Conservation (phyloP, 306 rosid genomes). For the Fagus sylvatica region DNA sequence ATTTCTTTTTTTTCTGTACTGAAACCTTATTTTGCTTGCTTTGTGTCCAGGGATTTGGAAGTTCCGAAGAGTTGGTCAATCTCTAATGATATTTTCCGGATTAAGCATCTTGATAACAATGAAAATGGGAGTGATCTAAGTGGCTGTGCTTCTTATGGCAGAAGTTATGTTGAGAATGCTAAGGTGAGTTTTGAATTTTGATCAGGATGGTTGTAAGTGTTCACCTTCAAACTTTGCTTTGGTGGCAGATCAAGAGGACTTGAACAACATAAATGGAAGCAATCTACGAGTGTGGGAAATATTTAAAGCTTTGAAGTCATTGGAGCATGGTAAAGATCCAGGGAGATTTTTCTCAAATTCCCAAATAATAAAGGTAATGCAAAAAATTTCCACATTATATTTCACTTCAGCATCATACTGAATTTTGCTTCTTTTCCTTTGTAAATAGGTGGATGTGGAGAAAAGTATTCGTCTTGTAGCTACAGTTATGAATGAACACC, state of each 20-base stretch:
- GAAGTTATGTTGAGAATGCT: slow-evolving; percentile 73
- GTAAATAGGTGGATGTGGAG: slow-evolving; percentile 14
- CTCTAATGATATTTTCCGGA: slow-evolving; percentile 34
- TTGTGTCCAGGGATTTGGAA: slow-evolving; percentile 23
- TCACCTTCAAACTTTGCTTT: too few relatives aligned
- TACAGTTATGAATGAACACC: too few relatives aligned
- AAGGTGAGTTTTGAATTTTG: slow-evolving; percentile 55
- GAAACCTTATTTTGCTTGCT: background rate
- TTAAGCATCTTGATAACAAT: slow-evolving; percentile 33
- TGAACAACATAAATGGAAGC: too few relatives aligned
- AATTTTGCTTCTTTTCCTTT: background rate
- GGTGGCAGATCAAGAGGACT: too few relatives aligned
- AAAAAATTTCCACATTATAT: background rate
- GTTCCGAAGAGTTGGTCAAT: slow-evolving; percentile 38
- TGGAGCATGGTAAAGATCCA: too few relatives aligned
- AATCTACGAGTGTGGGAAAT: too few relatives aligned
- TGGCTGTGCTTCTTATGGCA: slow-evolving; percentile 39
- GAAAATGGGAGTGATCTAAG: slow-evolving; percentile 29
- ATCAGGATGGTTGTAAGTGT: too few relatives aligned
- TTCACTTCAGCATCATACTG: background rate
- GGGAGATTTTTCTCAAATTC: background rate
- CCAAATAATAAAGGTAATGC: slow-evolving; percentile 21
- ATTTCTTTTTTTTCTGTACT: background rate
- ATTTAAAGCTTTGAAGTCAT: too few relatives aligned
- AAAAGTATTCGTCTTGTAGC: background rate